Evolutionary conservation across 257 asterid species (phyloP).

Genomic region (Verbena officinalis): DNA sequence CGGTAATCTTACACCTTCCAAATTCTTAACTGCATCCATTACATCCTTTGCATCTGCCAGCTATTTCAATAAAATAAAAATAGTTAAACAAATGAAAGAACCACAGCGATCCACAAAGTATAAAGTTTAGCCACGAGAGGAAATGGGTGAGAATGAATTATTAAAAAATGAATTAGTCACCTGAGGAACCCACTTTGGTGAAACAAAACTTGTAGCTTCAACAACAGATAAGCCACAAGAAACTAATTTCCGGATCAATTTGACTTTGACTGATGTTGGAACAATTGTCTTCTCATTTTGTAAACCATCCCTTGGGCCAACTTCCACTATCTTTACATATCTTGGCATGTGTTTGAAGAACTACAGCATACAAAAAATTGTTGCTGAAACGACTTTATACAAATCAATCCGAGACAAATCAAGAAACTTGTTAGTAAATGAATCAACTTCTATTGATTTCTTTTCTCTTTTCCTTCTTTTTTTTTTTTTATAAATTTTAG

Average conservation of each 20-base stretch:
- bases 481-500: too few species aligned
- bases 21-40: conserved; percentile 70
- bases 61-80: conserved; percentile 42
- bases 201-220: conserved; percentile 96
- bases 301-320: conserved; percentile 95
- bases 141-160: background rate
- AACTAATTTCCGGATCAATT: conserved; percentile 69
- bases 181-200: conserved; percentile 99
- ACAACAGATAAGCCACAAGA: conserved; percentile 83
- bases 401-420: background rate
- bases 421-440: conserved; percentile 2
- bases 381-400: conserved; percentile 10
- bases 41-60: conserved; percentile 94
- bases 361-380: conserved; percentile 44
- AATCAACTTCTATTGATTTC: background rate
- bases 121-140: background rate
- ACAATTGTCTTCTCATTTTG: conserved; percentile 85
- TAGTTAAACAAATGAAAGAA: conserved; percentile 20
- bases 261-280: conserved; percentile 77
- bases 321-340: conserved; percentile 91
- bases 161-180: conserved; percentile 40
- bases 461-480: too few species aligned
- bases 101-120: conserved; percentile 7
- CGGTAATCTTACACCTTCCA: conserved; percentile 79
- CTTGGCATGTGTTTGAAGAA: conserved; percentile 68